Percentiles rank a stretch among this genome's conserved stretches.
Conservation (phyloP, 768 basidiomycete species). For the Daedalea quercina region DNA sequence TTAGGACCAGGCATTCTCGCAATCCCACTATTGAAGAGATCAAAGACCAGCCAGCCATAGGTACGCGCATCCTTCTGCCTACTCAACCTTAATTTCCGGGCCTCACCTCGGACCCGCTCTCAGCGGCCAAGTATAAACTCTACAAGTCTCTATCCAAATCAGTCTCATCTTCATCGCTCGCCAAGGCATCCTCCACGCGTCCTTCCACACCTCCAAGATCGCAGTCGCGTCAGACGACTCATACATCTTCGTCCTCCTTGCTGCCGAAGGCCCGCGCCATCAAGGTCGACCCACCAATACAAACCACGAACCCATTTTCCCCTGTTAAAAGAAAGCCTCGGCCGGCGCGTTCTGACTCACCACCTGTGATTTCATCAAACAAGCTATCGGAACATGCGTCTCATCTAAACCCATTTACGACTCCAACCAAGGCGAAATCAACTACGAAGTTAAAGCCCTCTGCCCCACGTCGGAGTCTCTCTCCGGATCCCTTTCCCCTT, state of each 20-base stretch:
- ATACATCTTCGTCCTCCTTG: conserved; percentile 30
- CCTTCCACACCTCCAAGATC: conserved; percentile 29
- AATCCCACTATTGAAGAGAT: conserved; percentile 70
- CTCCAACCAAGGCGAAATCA: conserved; percentile 27
- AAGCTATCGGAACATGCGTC: conserved; percentile 12
- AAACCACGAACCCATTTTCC: conserved; percentile 72
- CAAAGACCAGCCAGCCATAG: conserved; percentile 50
- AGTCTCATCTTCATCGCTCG: conserved; percentile 13
- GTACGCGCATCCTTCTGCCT: conserved; percentile 36
- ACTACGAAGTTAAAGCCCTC: conserved; percentile 16
- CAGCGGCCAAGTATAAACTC: conserved; percentile 75
- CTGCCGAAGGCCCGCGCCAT: conserved; percentile 46
- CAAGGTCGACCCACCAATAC: conserved; percentile 43
- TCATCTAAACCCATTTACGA: conserved; percentile 38
- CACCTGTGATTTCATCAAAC: conserved; percentile 4
- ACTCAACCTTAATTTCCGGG: conserved; percentile 11
- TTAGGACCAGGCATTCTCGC: conserved; percentile 46
- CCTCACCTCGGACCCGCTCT: conserved; percentile 10
- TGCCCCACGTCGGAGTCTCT: conserved; percentile 21
- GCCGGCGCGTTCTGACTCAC: conserved; percentile 20
- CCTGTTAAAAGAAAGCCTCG: conserved; percentile 62
- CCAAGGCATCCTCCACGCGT: conserved; percentile 21
- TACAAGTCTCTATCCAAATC: conserved; percentile 71
- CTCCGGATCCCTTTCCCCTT: conserved; percentile 37
- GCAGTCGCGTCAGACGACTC: conserved; percentile 18